Evolutionary conservation across 176 grass and related monocot species (phyloP).

Genomic region (Paspalum vaginatum): DNA sequence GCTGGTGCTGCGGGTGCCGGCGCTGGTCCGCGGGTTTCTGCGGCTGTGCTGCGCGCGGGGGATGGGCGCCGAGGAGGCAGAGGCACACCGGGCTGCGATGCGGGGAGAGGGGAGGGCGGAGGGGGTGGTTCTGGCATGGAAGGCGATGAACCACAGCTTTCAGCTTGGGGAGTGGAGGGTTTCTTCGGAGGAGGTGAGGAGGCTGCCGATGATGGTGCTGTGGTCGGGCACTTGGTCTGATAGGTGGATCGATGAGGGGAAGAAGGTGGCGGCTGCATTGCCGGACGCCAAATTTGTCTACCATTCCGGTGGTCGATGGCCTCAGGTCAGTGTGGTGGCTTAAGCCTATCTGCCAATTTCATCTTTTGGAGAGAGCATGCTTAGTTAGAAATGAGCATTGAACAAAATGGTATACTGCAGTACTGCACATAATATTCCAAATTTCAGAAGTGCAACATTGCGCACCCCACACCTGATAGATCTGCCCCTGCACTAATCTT

Average conservation of each 20-base stretch:
- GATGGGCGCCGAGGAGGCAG: slow-evolving; percentile 39
- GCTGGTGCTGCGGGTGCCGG: slow-evolving; percentile 55
- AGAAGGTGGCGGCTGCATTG: slow-evolving; percentile 48
- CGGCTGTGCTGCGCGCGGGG: slow-evolving; percentile 70
- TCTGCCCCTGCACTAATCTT: neutral
- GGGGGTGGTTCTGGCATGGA: slow-evolving; percentile 59
- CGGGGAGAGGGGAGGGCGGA: slow-evolving; percentile 44
- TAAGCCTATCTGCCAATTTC: neutral
- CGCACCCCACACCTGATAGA: neutral
- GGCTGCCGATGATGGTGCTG: slow-evolving; percentile 59
- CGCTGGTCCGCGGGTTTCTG: slow-evolving; percentile 59
- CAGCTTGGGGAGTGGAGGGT: slow-evolving; percentile 68
- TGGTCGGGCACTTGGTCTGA: slow-evolving; percentile 90
- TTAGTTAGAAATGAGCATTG: neutral
- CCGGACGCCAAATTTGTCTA: slow-evolving; percentile 60
- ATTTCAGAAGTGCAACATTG: neutral
- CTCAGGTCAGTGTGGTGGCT: slow-evolving; percentile 58
- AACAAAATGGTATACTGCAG: neutral
- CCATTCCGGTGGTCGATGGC: slow-evolving; percentile 82
- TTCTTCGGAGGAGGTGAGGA: slow-evolving; percentile 49
- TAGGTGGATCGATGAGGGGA: slow-evolving; percentile 84
- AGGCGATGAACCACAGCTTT: slow-evolving; percentile 80
- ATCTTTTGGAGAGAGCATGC: neutral
- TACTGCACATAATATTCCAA: neutral
- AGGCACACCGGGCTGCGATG: slow-evolving; percentile 60